A percentile compares a stretch with the other conserved stretches of the same genome.
Evolutionary conservation across 495 filamentous ascomycete species (phyloP).

Genomic region (Penicillium odoratum): DNA sequence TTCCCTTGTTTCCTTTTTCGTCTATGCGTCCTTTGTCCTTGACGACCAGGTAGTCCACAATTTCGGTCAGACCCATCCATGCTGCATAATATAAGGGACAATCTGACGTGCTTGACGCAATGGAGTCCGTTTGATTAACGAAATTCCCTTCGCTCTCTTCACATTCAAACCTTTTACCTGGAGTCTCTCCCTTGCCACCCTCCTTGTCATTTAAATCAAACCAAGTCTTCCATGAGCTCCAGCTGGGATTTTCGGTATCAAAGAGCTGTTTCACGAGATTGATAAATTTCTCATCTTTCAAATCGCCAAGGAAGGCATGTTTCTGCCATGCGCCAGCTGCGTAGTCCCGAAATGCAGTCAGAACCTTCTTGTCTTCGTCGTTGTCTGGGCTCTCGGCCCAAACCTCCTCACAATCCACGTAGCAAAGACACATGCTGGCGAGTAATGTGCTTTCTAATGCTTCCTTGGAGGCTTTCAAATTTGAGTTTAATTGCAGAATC

Average conservation of each 20-base stretch:
- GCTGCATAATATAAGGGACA: constrained; percentile 7
- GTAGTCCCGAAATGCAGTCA: constrained; percentile 3
- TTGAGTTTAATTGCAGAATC: neutral
- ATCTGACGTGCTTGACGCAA: neutral
- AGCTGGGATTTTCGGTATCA: neutral
- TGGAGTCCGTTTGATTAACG: neutral
- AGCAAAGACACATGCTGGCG: constrained; percentile 8
- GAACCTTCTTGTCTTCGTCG: neutral
- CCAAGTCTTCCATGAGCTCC: constrained; percentile 6
- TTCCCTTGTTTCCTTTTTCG: constrained; percentile 2
- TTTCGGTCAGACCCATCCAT: constrained; percentile 2
- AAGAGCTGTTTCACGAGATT: constrained; percentile 2
- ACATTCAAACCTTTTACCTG: neutral
- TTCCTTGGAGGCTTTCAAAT: neutral
- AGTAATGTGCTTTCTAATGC: neutral
- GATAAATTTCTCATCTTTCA: neutral
- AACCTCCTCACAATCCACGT: neutral
- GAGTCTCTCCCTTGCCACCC: neutral
- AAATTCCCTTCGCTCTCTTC: no score
- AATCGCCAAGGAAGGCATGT: constrained; percentile 1
- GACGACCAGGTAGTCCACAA: neutral
- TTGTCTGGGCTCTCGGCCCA: neutral
- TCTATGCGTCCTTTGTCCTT: neutral
- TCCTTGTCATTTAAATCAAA: constrained; percentile 7
- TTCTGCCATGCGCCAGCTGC: constrained; percentile 3